These are phyloP conservation scores for Neoarthrinium moseri DNA, from an alignment of 2,329 filamentous ascomycete genomes.

Conservation along the genomic window DNA sequence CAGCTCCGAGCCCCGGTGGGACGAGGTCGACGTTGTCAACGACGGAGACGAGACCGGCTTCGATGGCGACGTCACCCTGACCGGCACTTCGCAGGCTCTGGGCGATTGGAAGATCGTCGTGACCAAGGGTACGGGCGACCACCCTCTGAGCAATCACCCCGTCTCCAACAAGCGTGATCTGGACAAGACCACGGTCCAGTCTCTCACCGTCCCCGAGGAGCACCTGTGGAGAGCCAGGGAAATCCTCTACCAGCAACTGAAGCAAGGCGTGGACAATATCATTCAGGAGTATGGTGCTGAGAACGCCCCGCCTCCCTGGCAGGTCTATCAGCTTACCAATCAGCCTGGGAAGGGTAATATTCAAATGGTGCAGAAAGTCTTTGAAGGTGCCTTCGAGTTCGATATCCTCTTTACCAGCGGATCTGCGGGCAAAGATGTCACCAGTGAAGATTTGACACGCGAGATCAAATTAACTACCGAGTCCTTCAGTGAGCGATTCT, in stretches of 20 bases:
- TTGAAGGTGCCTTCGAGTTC: slow-evolving; percentile 87
- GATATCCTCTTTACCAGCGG: slow-evolving; percentile 86
- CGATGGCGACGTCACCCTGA: slow-evolving; percentile 63
- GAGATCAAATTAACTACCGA: slow-evolving; percentile 66
- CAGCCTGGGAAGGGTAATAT: slow-evolving; percentile 70
- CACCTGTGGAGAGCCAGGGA: slow-evolving; percentile 83
- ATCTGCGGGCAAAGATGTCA: slow-evolving; percentile 58
- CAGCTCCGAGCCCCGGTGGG: slow-evolving; percentile 72
- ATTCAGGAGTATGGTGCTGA: slow-evolving; percentile 51
- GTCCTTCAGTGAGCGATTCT: slow-evolving; percentile 73
- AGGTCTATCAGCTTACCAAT: slow-evolving; percentile 78
- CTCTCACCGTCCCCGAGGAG: slow-evolving; percentile 63
- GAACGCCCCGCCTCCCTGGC: slow-evolving; percentile 76
- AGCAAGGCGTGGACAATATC: slow-evolving; percentile 47
- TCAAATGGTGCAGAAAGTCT: slow-evolving; percentile 88
- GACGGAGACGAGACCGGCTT: slow-evolving; percentile 48
- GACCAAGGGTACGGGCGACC: slow-evolving; percentile 65
- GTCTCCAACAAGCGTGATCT: slow-evolving; percentile 68
- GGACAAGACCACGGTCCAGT: slow-evolving; percentile 74
- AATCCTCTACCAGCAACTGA: slow-evolving; percentile 53
- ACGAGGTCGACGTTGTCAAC: slow-evolving; percentile 57
- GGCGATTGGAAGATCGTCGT: slow-evolving; percentile 79
- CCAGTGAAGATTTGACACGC: slow-evolving; percentile 63
- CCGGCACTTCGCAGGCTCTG: slow-evolving; percentile 68
- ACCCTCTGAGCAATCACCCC: slow-evolving; percentile 64